Conservation (phyloP, 768 basidiomycete species). For the Cyathus striatus region DNA sequence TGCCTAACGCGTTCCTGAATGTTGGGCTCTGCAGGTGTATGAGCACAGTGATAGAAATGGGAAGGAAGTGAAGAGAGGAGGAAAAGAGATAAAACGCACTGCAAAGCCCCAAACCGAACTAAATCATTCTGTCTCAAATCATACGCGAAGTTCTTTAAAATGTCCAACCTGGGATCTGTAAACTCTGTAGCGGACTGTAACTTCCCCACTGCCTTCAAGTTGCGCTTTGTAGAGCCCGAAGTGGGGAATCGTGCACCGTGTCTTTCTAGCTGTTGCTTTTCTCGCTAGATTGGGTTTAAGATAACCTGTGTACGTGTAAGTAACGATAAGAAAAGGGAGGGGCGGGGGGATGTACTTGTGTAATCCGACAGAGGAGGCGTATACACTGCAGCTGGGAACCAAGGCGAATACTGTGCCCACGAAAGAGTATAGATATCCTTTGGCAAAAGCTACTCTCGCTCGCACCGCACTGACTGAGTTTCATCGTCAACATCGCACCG, state of each 20-base stretch:
- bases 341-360: not conserved
- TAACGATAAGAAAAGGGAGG: not conserved
- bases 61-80: too few relatives aligned
- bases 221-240: conserved; percentile 27
- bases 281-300: conserved; percentile 3
- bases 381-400: not conserved
- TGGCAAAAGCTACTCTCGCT: too few relatives aligned
- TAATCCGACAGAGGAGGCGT: not conserved
- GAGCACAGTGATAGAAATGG: not conserved
- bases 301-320: not conserved
- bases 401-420: not conserved
- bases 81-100: conserved; percentile 50
- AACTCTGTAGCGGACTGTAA: conserved; percentile 43
- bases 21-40: conserved; percentile 16
- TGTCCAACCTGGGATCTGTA: conserved; percentile 42
- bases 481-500: too few relatives aligned
- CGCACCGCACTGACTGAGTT: too few relatives aligned
- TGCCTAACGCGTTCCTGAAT: conserved; percentile 45
- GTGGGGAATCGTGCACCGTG: conserved; percentile 83
- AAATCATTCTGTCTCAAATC: conserved; percentile 53
- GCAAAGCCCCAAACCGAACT: conserved; percentile 59
- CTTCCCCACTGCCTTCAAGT: conserved; percentile 45
- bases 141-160: conserved; percentile 55
- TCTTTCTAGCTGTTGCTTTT: conserved; percentile 67
- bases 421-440: too few relatives aligned